These are phyloP conservation scores for Echinosphaeria canescens DNA, from an alignment of 2,329 filamentous ascomycete species.

Conservation along the genomic window DNA sequence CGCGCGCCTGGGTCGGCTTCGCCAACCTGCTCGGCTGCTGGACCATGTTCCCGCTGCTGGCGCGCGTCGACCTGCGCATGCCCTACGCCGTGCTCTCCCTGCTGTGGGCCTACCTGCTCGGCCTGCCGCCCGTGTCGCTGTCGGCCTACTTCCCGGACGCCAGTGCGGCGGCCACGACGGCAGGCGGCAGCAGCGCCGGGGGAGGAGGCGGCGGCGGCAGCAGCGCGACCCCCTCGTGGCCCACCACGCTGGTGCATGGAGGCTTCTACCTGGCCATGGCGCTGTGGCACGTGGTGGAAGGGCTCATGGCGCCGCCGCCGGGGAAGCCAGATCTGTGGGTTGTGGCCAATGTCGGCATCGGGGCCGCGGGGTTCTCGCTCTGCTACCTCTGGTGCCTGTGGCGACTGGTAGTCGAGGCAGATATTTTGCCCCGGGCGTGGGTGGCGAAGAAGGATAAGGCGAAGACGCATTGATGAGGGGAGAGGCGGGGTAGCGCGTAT, in stretches of 20 bases:
- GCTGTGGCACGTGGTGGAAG: slow-evolving; percentile 61
- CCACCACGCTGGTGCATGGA: slow-evolving; percentile 47
- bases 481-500: background rate
- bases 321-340: slow-evolving; percentile 89
- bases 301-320: slow-evolving; percentile 41
- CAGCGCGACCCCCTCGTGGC: slow-evolving; percentile 11
- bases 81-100: slow-evolving; percentile 73
- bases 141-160: slow-evolving; percentile 31
- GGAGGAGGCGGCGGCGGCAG: too few species aligned
- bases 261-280: slow-evolving; percentile 60
- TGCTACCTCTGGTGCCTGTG: slow-evolving; percentile 86
- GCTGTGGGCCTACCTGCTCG: slow-evolving; percentile 81
- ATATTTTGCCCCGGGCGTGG: slow-evolving; percentile 16
- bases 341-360: slow-evolving; percentile 72
- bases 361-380: slow-evolving; percentile 63
- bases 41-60: slow-evolving; percentile 85
- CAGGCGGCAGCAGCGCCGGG: slow-evolving; percentile 11
- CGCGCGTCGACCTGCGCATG: slow-evolving; percentile 61
- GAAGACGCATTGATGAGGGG: slow-evolving; percentile 15
- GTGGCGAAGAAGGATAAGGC: slow-evolving; percentile 10
- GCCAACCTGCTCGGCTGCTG: slow-evolving; percentile 76
- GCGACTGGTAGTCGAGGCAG: slow-evolving; percentile 39
- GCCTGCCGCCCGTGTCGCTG: slow-evolving; percentile 59
- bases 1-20: slow-evolving; percentile 84
- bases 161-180: too few species aligned